Conservation (phyloP, 1,284 basidiomycete species). For the Ceratobasidium sp. region DNA sequence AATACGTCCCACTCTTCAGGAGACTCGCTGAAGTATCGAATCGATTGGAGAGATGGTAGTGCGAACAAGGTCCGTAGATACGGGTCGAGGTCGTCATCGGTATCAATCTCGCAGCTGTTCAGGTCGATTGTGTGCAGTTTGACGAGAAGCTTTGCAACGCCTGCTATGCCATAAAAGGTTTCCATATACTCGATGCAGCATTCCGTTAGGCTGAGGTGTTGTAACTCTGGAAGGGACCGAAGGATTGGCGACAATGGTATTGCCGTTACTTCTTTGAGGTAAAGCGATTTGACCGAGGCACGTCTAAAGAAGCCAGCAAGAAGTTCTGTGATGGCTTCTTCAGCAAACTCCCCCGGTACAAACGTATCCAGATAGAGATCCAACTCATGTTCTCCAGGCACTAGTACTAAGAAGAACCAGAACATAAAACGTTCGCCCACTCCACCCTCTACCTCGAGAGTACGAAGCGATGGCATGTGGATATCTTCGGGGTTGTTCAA, state of each 20-base stretch:
- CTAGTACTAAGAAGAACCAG: neutral
- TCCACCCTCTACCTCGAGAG: neutral
- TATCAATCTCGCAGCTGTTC: too few relatives aligned
- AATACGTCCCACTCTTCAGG: neutral
- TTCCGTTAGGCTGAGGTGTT: neutral
- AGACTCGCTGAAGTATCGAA: neutral
- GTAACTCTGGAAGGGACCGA: neutral
- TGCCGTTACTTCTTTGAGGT: neutral
- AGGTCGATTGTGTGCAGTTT: slow-evolving; percentile 1
- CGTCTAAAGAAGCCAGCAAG: neutral
- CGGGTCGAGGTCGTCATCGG: neutral
- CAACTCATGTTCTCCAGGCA: neutral
- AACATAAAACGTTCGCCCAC: neutral
- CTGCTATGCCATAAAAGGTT: neutral
- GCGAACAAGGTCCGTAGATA: neutral
- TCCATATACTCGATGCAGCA: neutral
- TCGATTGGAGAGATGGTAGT: neutral
- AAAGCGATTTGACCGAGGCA: neutral
- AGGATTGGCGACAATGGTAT: neutral
- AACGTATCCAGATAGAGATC: neutral
- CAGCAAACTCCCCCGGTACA: too few relatives aligned
- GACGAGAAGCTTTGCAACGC: neutral
- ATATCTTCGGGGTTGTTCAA: neutral
- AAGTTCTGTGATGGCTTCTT: too few relatives aligned
- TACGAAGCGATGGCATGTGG: neutral